A percentile compares a stretch with the other conserved stretches of the same genome.
Evolutionary conservation across 1,284 basidiomycete species (phyloP).

Genomic region (Porogramme epimiltina): DNA sequence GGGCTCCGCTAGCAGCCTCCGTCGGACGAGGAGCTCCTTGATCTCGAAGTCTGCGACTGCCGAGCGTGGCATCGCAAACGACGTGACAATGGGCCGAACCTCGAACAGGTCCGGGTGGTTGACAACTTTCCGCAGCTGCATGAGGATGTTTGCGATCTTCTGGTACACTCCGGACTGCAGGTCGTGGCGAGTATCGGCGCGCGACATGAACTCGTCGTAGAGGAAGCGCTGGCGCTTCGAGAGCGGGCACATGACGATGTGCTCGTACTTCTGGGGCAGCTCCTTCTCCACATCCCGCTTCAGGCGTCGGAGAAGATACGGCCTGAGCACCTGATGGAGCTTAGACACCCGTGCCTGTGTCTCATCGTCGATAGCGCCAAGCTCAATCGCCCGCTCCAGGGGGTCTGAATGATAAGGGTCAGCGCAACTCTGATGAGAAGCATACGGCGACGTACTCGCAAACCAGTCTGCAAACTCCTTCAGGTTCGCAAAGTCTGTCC

Average conservation of each 20-base stretch:
- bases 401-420: constrained; percentile 59
- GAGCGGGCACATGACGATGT: constrained; percentile 88
- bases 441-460: constrained; percentile 67
- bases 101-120: constrained; percentile 97
- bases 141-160: constrained; percentile 95
- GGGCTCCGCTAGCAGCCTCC: constrained; percentile 56
- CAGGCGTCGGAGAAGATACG: constrained; percentile 91
- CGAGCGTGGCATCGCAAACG: constrained; percentile 85
- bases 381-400: constrained; percentile 92
- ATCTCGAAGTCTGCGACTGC: constrained; percentile 87
- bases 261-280: constrained; percentile 93
- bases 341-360: constrained; percentile 87
- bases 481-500: constrained; percentile 88
- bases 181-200: constrained; percentile 86
- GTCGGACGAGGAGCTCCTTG: constrained; percentile 84
- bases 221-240: constrained; percentile 96
- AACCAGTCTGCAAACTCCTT: constrained; percentile 98
- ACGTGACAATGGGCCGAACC: constrained; percentile 91
- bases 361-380: constrained; percentile 84
- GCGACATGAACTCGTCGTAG: constrained; percentile 98
- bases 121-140: constrained; percentile 96
- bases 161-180: constrained; percentile 85
- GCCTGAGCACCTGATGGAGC: constrained; percentile 90
- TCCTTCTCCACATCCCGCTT: constrained; percentile 97
- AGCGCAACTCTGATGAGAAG: not conserved